Base-by-base conservation (phyloP, 1,139 yeast genomes). In the Magnusiomyces ingens region DNA sequence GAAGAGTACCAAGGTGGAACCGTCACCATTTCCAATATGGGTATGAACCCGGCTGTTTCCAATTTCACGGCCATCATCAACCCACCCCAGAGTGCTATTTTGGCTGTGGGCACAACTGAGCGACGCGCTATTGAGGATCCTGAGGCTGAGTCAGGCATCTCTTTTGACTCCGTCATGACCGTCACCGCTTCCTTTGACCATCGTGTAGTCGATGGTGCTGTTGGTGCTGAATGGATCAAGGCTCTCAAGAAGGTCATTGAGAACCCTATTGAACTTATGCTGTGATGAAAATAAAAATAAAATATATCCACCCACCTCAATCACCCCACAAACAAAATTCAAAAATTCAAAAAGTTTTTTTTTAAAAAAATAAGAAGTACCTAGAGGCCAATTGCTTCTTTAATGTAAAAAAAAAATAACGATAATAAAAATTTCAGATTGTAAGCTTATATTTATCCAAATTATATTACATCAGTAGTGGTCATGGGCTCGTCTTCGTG, bases 1-100 rank as follows among this genome's bases (percentile, higher is more conserved):
- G 95, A 89, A 72, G 99, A 93, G 76, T 94, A 85, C 82, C 96
- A 89, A 79, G 99, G 99, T 66, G 99, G 99, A 69, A 91, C 99
- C 64, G 88, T 93, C 71, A 89, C 97, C 73, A 91, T 93, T 67
- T 91, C 98, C 61, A 93, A 93, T 85, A 78, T 94, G 79, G 99
- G 99, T 69, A 93, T 93, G 99, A 93, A 93, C 82, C 81, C 77
- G 58, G 98, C 99, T 55, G 97, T 93, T 51, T 79, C 84, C 62
- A 70, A 84, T 70, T 93, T 93, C 81, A 91, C 99, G 46, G 93
- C 99, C 42, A 93, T 93, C 74, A 85, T 93, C 71, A 93, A 93
- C 81, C 98, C 97, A 58, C 99, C 99, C 56, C 99, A 93, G 75
- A 79, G 93, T 52, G 84, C 96, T 54, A 93, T 93, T 66, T 74